Percentiles rank a stretch among this genome's conserved stretches.
Evolutionary conservation across 2,329 filamentous ascomycete species (phyloP).

Genomic region (Leptographium lundbergii): DNA sequence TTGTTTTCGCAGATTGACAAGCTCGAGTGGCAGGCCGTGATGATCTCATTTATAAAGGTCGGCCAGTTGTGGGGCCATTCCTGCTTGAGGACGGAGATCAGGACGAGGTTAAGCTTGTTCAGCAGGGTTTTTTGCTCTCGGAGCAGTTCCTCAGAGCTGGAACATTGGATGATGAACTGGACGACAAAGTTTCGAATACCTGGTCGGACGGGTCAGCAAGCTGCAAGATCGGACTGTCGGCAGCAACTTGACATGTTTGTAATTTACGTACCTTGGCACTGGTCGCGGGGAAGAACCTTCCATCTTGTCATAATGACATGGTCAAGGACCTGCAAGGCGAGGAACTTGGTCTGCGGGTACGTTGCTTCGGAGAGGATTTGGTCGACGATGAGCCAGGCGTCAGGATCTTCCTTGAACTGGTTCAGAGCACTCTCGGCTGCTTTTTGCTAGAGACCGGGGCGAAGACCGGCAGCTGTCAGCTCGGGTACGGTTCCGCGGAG

Average conservation of each 20-base stretch:
- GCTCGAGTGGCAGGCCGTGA: constrained; percentile 88
- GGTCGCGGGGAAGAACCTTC: constrained; percentile 93
- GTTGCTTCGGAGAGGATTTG: constrained; percentile 89
- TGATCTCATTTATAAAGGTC: constrained; percentile 99
- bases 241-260: background rate
- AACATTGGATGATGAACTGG: constrained; percentile 93
- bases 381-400: constrained; percentile 94
- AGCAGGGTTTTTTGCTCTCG: constrained; percentile 76
- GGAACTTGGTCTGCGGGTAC: constrained; percentile 93
- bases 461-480: constrained; percentile 26
- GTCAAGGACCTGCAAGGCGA: constrained; percentile 92
- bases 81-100: constrained; percentile 96
- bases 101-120: constrained; percentile 96
- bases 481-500: constrained; percentile 8
- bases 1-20: constrained; percentile 99
- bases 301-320: constrained; percentile 98
- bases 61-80: constrained; percentile 99
- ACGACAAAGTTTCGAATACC: constrained; percentile 99
- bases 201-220: constrained; percentile 20
- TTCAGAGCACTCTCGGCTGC: constrained; percentile 85
- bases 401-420: constrained; percentile 98
- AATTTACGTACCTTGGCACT: constrained; percentile 64
- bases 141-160: constrained; percentile 77
- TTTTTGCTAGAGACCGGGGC: constrained; percentile 60
- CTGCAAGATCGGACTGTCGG: constrained; percentile 11